phyloP scores from a whole-genome alignment of 345 rosid species.

The Gossypium thurberi region DNA sequence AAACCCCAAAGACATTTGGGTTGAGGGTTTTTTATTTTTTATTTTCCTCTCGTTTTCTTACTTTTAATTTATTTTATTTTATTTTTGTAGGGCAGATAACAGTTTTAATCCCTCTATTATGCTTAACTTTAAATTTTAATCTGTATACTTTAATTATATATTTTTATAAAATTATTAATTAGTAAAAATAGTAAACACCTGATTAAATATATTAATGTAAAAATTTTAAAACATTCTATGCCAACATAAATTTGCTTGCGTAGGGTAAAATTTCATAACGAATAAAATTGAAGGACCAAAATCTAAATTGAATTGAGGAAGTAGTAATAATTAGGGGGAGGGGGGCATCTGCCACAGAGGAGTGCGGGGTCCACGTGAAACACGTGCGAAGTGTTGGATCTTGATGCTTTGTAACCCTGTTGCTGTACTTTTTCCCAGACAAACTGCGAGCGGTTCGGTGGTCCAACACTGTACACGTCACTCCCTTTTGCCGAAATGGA shows the following conservation, averaged over 20 bases:
- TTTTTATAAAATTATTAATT: too few relatives aligned
- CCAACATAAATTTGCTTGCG: too few relatives aligned
- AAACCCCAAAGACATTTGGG: constrained; percentile 44
- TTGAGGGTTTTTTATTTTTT: background rate
- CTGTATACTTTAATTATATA: too few relatives aligned
- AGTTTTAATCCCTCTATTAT: too few relatives aligned
- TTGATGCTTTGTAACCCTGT: background rate
- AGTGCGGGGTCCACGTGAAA: constrained; percentile 15
- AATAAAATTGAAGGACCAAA: too few relatives aligned
- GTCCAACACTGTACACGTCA: constrained; percentile 23
- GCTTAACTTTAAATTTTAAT: too few relatives aligned
- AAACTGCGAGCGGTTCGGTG: constrained; percentile 13
- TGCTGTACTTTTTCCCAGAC: constrained; percentile 2
- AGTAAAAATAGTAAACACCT: too few relatives aligned
- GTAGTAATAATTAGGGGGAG: too few relatives aligned
- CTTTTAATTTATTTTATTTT: background rate
- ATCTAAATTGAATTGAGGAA: background rate
- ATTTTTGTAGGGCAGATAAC: too few relatives aligned
- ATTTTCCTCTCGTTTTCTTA: background rate
- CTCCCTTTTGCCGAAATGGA: constrained; percentile 6
- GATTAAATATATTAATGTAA: too few relatives aligned
- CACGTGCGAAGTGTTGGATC: constrained; percentile 24
- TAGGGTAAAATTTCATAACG: too few relatives aligned
- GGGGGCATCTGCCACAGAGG: constrained; percentile 13
- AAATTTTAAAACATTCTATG: too few relatives aligned